These are phyloP conservation scores for Aspergillus aculeatinus DNA, from an alignment of 2,329 filamentous ascomycete species.

Conservation along the genomic window DNA sequence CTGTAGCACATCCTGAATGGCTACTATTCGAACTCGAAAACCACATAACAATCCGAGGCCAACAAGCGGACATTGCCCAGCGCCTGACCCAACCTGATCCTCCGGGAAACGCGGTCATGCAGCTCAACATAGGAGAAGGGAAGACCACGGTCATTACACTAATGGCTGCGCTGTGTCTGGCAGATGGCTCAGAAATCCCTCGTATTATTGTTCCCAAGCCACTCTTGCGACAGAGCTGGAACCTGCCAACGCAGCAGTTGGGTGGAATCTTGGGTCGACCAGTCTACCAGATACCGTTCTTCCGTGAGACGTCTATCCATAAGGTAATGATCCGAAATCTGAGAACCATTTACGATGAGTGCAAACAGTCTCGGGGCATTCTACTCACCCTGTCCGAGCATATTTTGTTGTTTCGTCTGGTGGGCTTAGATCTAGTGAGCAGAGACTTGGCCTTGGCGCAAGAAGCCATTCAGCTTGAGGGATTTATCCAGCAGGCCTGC, in stretches of 20 bases:
- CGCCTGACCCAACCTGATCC: neutral
- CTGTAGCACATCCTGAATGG: constrained; percentile 6
- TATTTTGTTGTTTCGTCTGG: constrained; percentile 8
- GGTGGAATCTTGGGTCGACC: constrained; percentile 6
- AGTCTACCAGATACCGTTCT: constrained; percentile 11
- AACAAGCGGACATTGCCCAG: neutral
- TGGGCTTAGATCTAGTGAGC: neutral
- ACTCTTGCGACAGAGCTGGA: constrained; percentile 8
- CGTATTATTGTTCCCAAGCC: constrained; percentile 9
- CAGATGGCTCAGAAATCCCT: neutral
- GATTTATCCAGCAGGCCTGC: constrained; percentile 22
- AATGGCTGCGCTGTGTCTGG: neutral
- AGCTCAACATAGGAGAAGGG: constrained; percentile 10
- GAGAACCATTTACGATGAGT: neutral
- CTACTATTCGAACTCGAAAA: constrained; percentile 13
- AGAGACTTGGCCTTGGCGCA: neutral
- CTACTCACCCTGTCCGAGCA: constrained; percentile 8
- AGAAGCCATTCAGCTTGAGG: neutral
- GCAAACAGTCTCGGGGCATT: neutral
- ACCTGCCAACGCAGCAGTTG: constrained; percentile 2
- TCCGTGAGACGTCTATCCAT: neutral
- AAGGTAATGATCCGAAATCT: neutral
- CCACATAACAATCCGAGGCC: constrained; percentile 6
- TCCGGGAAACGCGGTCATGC: neutral
- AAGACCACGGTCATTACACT: constrained; percentile 10